Percentiles rank a stretch among this genome's conserved stretches.
Evolutionary conservation across 106 monocot species (phyloP).

Genomic region (Iris macrosiphon): DNA sequence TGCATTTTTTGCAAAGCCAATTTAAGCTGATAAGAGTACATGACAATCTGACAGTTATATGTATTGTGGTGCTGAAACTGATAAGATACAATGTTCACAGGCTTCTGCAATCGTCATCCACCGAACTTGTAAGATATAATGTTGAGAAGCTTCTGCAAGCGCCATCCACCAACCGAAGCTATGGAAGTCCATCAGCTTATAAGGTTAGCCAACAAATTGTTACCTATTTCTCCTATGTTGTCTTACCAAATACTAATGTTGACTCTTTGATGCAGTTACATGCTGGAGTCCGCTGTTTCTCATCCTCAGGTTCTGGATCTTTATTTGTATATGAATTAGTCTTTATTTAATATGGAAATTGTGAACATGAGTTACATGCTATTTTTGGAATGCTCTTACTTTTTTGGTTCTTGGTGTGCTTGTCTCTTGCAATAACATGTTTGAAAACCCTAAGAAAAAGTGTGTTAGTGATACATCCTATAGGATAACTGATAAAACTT

Average conservation of each 20-base stretch:
- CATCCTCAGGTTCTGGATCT: constrained; percentile 27
- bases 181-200: constrained; percentile 1
- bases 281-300: constrained; percentile 25
- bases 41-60: not conserved
- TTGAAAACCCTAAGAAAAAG: not conserved
- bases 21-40: not conserved
- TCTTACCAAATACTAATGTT: constrained; percentile 2
- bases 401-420: not conserved
- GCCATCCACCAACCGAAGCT: constrained; percentile 4
- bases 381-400: not conserved
- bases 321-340: not conserved
- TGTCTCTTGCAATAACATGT: not conserved
- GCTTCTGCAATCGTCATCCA: constrained; percentile 7
- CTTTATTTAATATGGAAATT: not conserved
- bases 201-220: constrained; percentile 19
- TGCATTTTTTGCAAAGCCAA: not conserved
- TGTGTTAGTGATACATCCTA: not conserved
- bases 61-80: not conserved
- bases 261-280: constrained; percentile 20
- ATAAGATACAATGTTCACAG: constrained; percentile 5
- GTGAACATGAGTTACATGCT: not conserved
- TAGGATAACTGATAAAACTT: not conserved
- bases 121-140: not conserved
- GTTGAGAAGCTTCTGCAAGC: constrained; percentile 8
- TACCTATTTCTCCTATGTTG: not conserved